Percentiles rank a stretch among this genome's conserved stretches.
These are phyloP conservation scores for Mycena vitilis DNA, from an alignment of 768 basidiomycete species.

Conservation along the genomic window DNA sequence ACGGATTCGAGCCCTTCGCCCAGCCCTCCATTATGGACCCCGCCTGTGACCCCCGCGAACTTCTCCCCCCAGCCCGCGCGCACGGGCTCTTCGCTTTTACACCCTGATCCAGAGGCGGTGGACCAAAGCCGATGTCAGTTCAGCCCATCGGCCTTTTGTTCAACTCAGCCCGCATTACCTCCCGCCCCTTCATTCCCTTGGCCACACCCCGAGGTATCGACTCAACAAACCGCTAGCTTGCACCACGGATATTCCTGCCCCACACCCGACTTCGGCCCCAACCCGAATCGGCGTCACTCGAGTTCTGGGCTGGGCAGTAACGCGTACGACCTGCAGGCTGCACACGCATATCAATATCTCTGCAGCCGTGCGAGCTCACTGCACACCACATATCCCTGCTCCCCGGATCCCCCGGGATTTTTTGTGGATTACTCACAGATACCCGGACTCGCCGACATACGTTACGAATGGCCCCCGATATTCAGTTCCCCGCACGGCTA, in stretches of 20 bases:
- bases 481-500: too few relatives aligned
- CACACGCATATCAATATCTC: neutral
- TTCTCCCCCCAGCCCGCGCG: neutral
- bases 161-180: neutral
- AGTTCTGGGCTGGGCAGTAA: neutral
- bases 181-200: neutral
- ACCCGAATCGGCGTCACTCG: neutral
- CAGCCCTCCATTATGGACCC: neutral
- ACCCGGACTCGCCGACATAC: neutral
- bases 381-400: neutral
- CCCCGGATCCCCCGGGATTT: neutral
- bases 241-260: neutral
- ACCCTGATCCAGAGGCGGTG: neutral
- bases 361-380: neutral
- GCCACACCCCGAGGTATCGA: neutral
- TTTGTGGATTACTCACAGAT: neutral
- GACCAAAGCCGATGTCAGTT: neutral
- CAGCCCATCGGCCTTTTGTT: neutral
- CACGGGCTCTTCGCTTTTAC: neutral
- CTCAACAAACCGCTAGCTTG: neutral
- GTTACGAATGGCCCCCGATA: neutral
- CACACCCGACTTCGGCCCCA: neutral
- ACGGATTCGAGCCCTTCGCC: neutral
- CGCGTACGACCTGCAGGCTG: neutral
- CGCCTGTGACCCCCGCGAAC: neutral